Conservation (phyloP, 2,329 filamentous ascomycete species). For the Lachnellula hyalina region DNA sequence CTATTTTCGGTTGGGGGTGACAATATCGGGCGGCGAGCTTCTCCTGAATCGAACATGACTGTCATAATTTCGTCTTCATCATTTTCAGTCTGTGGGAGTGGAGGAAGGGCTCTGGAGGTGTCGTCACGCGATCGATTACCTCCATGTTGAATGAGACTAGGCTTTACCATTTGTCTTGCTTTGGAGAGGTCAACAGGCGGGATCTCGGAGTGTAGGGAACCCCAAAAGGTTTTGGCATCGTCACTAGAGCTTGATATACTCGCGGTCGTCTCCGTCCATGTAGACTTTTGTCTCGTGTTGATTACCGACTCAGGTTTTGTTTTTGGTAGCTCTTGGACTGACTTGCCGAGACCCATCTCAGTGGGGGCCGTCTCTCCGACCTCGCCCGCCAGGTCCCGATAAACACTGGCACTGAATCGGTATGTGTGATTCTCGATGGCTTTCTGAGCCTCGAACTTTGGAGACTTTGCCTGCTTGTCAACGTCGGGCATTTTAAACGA, state of each 20-base stretch:
- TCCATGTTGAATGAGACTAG: constrained; percentile 36
- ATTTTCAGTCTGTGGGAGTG: constrained; percentile 6
- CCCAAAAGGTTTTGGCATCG: constrained; percentile 43
- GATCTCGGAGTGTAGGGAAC: constrained; percentile 45
- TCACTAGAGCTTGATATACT: constrained; percentile 32
- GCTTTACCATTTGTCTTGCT: constrained; percentile 37
- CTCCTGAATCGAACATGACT: constrained; percentile 40
- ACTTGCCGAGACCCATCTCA: constrained; percentile 8
- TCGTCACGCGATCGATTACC: not conserved
- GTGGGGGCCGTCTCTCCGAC: constrained; percentile 26
- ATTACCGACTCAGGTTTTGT: constrained; percentile 6
- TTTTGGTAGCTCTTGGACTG: constrained; percentile 4
- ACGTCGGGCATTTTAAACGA: constrained; percentile 13
- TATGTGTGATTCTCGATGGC: constrained; percentile 12
- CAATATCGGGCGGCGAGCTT: constrained; percentile 18
- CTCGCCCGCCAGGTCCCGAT: constrained; percentile 32
- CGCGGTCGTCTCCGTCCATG: constrained; percentile 26
- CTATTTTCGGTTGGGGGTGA: constrained; percentile 20
- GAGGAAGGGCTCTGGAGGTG: not conserved
- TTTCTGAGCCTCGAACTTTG: constrained; percentile 1
- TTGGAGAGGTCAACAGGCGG: constrained; percentile 40
- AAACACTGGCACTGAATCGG: constrained; percentile 31
- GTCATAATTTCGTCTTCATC: constrained; percentile 37
- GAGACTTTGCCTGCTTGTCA: constrained; percentile 1
- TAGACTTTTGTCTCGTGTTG: constrained; percentile 33